These are phyloP conservation scores for Aspergillus sp. DNA, from an alignment of 2,329 filamentous ascomycete genomes.

Conservation along the genomic window DNA sequence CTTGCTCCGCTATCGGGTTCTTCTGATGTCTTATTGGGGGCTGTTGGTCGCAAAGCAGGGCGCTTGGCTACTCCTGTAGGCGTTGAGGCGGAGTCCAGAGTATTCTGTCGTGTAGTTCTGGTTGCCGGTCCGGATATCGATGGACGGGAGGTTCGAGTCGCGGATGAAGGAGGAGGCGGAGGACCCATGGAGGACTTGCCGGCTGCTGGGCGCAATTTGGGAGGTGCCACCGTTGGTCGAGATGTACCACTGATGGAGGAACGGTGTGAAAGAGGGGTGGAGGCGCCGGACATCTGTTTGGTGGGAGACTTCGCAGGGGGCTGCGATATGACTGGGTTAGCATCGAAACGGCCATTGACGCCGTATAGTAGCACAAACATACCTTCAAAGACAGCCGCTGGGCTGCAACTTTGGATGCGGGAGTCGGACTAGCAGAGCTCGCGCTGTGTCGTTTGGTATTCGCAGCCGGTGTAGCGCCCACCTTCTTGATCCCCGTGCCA, in stretches of 20 bases:
- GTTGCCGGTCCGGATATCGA: slow-evolving; percentile 36
- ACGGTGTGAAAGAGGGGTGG: slow-evolving; percentile 57
- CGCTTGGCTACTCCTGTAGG: slow-evolving; percentile 30
- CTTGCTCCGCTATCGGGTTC: slow-evolving; percentile 26
- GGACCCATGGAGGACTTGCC: slow-evolving; percentile 68
- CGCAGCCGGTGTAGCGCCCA: slow-evolving; percentile 53
- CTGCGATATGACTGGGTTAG: slow-evolving; percentile 39
- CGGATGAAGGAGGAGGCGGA: slow-evolving; percentile 43
- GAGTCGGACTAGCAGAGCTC: slow-evolving; percentile 71
- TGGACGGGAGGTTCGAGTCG: slow-evolving; percentile 39
- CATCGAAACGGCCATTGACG: background rate
- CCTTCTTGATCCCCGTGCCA: slow-evolving; percentile 38
- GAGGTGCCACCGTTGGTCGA: slow-evolving; percentile 52
- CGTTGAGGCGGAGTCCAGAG: slow-evolving; percentile 25
- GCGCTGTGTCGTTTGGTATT: slow-evolving; percentile 65
- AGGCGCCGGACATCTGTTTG: slow-evolving; percentile 62
- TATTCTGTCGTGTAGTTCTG: slow-evolving; percentile 33
- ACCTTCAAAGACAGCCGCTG: slow-evolving; percentile 40
- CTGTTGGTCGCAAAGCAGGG: slow-evolving; percentile 31
- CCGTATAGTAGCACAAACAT: slow-evolving; percentile 11
- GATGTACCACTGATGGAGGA: slow-evolving; percentile 42
- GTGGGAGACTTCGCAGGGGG: slow-evolving; percentile 78
- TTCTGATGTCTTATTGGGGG: slow-evolving; percentile 27
- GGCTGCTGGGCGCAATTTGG: slow-evolving; percentile 58
- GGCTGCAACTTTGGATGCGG: slow-evolving; percentile 55